Base-by-base conservation (phyloP, 2,329 filamentous ascomycete species). In the Colletotrichum tanaceti region DNA sequence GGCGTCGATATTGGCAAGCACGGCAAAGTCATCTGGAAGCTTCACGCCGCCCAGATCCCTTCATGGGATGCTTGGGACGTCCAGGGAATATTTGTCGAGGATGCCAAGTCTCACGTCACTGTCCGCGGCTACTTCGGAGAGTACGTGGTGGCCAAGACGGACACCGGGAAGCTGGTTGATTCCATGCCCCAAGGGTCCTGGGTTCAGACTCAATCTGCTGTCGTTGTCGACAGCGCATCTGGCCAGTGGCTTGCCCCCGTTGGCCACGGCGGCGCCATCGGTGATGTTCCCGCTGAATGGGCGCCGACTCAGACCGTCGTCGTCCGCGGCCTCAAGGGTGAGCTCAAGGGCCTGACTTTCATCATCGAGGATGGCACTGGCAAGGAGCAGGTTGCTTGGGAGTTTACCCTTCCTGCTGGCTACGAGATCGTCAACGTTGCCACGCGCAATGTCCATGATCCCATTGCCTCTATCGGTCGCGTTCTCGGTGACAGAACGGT, bases 401-500 rank as follows among this genome's bases (percentile, higher is more conserved):
- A 86, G 38, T 94, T 98, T 74, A 79, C 86, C 28, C 87, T 93
- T 10, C 84, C 88, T 0, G 75, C 83, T 1, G 89, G 88, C 13
- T 88, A 97, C 77, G 88, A 84, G 67, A 89, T 98, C 62, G 82
- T 90, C 7, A 83, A 86, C 52, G 84, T 96, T 46, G 90, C 90
- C 2, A 85, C 90, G 20, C 87, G 90, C 55, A 90, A 93, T 11
- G 76, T 86, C 2, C 91, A 95, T 72, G 94, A 99, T 73, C 93
- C 93, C 0, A 90, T 98, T 55, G 95, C 96, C 3, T 98, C 96
- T 0, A 97, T 99, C 73, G 96, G 96, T 11, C 93, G 93, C 68
- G 96, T 98, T 1, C 87, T 99, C 24, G 94, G 94, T 32, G 92
- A 99, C 75, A 89, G 96, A 50, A 90, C 90, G n/a, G 96, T 99